Evolutionary conservation across 164 flowering plant species (phyloP).

Genomic region (Kalanchoe fedtschenkoi): DNA sequence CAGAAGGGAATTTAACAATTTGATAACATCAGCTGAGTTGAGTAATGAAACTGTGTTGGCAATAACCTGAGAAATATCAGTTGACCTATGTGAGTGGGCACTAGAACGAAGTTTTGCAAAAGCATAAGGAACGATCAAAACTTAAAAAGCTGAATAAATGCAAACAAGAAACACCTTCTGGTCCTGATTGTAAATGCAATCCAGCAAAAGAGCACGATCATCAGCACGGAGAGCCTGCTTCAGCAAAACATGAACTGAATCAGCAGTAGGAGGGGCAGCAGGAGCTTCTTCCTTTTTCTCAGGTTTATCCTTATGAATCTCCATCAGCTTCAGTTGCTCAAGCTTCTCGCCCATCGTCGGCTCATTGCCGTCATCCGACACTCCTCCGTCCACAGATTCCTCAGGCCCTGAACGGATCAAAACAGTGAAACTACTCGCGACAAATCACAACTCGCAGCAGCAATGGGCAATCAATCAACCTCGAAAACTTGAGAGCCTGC

Average conservation of each 20-base stretch:
- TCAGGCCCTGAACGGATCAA: conserved; percentile 11
- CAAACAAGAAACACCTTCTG: conserved; percentile 41
- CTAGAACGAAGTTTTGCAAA: background rate
- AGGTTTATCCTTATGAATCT: conserved; percentile 18
- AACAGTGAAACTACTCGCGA: background rate
- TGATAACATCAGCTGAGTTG: conserved; percentile 63
- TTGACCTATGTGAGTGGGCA: background rate
- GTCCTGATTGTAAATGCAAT: conserved; percentile 75
- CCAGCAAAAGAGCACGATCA: conserved; percentile 63
- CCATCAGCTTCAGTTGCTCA: conserved; percentile 25
- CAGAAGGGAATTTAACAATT: conserved; percentile 61
- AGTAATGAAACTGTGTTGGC: conserved; percentile 56
- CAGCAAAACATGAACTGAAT: conserved; percentile 74
- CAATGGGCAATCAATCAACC: no score
- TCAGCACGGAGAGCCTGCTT: conserved; percentile 90
- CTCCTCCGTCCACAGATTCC: conserved; percentile 21
- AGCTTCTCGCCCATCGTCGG: conserved; percentile 95
- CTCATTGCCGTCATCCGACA: conserved; percentile 42
- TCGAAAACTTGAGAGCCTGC: no score
- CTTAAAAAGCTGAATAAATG: background rate
- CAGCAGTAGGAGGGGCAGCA: conserved; percentile 75
- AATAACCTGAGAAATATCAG: conserved; percentile 50
- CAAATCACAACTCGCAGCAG: no score
- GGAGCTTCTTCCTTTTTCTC: conserved; percentile 18
- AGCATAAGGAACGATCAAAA: background rate